A percentile compares a stretch with the other conserved stretches of the same genome.
phyloP scores from a whole-genome alignment of 306 rosid species.

The Cyclanthera cordifolia region DNA sequence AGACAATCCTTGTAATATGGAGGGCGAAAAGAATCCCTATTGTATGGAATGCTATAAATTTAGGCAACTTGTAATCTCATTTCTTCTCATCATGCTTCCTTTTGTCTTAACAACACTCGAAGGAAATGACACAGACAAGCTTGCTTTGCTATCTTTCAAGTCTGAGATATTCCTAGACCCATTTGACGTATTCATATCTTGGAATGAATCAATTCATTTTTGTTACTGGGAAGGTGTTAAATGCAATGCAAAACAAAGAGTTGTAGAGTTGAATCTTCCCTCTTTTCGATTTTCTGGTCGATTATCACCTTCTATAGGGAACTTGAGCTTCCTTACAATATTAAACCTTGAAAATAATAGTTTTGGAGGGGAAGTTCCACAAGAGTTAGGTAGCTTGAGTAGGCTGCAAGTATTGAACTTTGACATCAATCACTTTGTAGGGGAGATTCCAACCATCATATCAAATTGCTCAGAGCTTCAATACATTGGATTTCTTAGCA shows the following conservation, averaged over 20 bases:
- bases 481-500: neutral
- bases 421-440: constrained; percentile 8
- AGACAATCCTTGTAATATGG: too few species aligned
- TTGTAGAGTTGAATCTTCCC: constrained; percentile 2
- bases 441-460: constrained; percentile 11
- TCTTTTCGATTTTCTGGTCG: neutral
- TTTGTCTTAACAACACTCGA: neutral
- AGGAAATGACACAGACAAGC: constrained; percentile 6
- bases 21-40: neutral
- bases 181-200: constrained; percentile 9
- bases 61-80: neutral
- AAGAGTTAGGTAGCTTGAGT: constrained; percentile 15
- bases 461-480: constrained; percentile 17
- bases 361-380: constrained; percentile 11
- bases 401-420: neutral
- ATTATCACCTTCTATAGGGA: constrained; percentile 18
- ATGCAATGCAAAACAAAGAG: constrained; percentile 16
- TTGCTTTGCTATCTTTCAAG: neutral
- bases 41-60: neutral
- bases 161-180: neutral
- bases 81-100: neutral
- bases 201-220: constrained; percentile 20
- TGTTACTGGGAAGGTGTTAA: constrained; percentile 21
- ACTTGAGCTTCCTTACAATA: constrained; percentile 16
- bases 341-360: constrained; percentile 13